These are phyloP conservation scores for Suhomyces wounanorum DNA, from an alignment of 1,139 yeast genomes.

Conservation along the genomic window DNA sequence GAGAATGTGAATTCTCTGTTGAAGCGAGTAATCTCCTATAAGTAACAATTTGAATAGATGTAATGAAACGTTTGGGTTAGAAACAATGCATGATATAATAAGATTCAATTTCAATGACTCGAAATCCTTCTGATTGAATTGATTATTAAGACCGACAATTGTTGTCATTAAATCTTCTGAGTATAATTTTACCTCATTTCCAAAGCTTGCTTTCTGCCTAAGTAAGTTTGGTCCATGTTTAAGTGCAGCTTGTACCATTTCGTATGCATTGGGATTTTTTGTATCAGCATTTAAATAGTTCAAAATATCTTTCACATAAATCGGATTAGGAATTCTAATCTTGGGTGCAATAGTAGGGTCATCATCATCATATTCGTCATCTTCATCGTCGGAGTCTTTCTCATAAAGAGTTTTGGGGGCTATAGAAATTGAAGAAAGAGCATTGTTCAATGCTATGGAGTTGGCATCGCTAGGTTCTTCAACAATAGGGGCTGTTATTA, in stretches of 20 bases:
- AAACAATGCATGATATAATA: constrained; percentile 54
- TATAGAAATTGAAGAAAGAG: background rate
- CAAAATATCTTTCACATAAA: constrained; percentile 65
- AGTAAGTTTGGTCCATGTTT: constrained; percentile 55
- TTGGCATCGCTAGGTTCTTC: constrained; percentile 9
- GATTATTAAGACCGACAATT: constrained; percentile 51
- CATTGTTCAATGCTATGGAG: background rate
- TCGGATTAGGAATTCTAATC: constrained; percentile 49
- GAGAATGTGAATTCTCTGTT: constrained; percentile 57
- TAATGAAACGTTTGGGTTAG: constrained; percentile 44
- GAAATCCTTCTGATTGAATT: constrained; percentile 51
- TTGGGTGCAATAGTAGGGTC: constrained; percentile 48
- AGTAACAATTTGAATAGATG: constrained; percentile 45
- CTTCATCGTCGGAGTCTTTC: constrained; percentile 12
- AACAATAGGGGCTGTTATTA: constrained; percentile 13
- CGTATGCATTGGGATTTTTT: constrained; percentile 48
- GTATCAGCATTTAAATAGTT: constrained; percentile 50
- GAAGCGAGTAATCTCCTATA: constrained; percentile 67
- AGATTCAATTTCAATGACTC: constrained; percentile 51
- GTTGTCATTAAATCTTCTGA: constrained; percentile 47
- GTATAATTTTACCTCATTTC: constrained; percentile 56
- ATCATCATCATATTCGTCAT: constrained; percentile 55
- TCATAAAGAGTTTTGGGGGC: background rate
- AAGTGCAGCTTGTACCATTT: constrained; percentile 55
- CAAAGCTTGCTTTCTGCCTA: constrained; percentile 51